A percentile compares a stretch with the other conserved stretches of the same genome.
Evolutionary conservation across 2,329 filamentous ascomycete genomes (phyloP).

Genomic region (Talaromyces sp.): DNA sequence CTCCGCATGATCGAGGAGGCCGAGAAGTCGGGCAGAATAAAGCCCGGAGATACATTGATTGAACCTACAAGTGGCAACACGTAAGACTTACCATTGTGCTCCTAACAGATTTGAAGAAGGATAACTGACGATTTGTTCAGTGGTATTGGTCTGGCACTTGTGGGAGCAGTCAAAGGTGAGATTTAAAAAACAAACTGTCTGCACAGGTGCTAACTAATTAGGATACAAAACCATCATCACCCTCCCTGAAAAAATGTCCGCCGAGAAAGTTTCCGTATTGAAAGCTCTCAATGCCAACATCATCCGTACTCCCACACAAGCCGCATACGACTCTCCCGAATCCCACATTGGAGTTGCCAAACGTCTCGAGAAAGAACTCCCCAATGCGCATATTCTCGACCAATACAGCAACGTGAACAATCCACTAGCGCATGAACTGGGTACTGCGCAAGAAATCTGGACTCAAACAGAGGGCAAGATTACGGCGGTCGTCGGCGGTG

Average conservation of each 20-base stretch:
- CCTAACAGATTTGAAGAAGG: background rate
- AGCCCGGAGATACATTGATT: constrained; percentile 94
- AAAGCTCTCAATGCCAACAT: constrained; percentile 94
- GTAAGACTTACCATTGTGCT: constrained; percentile 31
- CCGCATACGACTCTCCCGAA: constrained; percentile 90
- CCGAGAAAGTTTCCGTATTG: constrained; percentile 94
- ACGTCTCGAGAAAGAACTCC: constrained; percentile 88
- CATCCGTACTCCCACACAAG: constrained; percentile 93
- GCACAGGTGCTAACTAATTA: constrained; percentile 19
- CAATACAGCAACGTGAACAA: constrained; percentile 93
- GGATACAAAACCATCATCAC: constrained; percentile 98
- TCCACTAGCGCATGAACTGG: constrained; percentile 86
- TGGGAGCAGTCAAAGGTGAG: constrained; percentile 79
- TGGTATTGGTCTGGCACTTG: constrained; percentile 90
- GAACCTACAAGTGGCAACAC: constrained; percentile 98
- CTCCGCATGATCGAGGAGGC: constrained; percentile 97
- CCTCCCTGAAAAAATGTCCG: constrained; percentile 98
- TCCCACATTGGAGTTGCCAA: constrained; percentile 94
- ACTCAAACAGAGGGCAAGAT: constrained; percentile 79
- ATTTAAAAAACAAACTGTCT: no score
- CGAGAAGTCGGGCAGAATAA: constrained; percentile 86
- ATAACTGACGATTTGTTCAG: constrained; percentile 27
- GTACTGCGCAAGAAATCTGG: constrained; percentile 97
- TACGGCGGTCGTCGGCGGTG: constrained; percentile 80
- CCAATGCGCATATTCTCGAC: constrained; percentile 94